These are phyloP conservation scores for Rosa chinensis DNA, from an alignment of 306 rosid species.

Conservation along the genomic window DNA sequence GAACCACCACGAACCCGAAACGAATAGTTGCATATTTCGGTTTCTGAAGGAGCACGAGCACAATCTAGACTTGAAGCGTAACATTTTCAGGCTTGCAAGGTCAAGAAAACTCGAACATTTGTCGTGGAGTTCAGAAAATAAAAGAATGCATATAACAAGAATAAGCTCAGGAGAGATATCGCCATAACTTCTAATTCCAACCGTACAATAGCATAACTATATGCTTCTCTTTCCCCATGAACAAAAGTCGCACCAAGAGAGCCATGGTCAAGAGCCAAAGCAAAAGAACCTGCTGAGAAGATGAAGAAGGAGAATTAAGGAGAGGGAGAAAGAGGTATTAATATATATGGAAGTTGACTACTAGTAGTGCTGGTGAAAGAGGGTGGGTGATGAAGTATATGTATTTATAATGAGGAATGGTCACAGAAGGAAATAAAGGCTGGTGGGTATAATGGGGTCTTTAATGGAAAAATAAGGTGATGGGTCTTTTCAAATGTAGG, in stretches of 20 bases:
- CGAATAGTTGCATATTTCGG: neutral
- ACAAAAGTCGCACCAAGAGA: neutral
- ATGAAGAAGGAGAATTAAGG: neutral
- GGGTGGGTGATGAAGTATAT: constrained; percentile 8
- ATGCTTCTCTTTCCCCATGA: neutral
- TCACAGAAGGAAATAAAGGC: constrained; percentile 35
- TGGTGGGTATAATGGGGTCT: constrained; percentile 48
- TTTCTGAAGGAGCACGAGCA: neutral
- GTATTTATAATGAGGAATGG: constrained; percentile 33
- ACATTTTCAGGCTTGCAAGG: constrained; percentile 80
- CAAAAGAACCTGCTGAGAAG: neutral
- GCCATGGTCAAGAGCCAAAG: constrained; percentile 14
- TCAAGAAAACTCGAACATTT: constrained; percentile 81
- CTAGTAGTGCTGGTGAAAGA: constrained; percentile 15
- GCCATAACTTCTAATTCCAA: constrained; percentile 40
- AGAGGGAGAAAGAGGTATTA: neutral
- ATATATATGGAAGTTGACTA: neutral
- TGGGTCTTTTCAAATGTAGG: constrained; percentile 57
- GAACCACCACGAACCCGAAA: neutral
- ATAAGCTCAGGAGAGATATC: constrained; percentile 98
- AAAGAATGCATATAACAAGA: constrained; percentile 21
- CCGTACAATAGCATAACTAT: neutral
- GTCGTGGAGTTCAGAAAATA: constrained; percentile 19
- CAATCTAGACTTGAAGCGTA: neutral
- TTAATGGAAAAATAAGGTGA: constrained; percentile 52